Evolutionary conservation across 176 grass and related monocot species (phyloP).

Genomic region (Oropetium thomaeum): DNA sequence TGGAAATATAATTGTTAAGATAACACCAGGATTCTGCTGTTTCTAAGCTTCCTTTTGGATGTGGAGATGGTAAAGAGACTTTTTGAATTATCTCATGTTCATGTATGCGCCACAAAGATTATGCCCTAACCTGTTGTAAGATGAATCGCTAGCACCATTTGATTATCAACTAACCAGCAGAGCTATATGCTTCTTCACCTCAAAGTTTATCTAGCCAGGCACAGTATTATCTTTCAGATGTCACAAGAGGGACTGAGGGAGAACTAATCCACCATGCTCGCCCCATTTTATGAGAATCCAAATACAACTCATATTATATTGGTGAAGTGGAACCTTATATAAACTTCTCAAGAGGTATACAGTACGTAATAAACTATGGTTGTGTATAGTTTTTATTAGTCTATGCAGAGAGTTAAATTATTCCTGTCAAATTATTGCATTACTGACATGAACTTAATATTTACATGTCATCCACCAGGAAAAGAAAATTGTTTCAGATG

Average conservation of each 20-base stretch:
- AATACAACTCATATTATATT: background rate
- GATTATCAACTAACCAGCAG: background rate
- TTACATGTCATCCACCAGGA: constrained; percentile 13
- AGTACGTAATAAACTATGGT: background rate
- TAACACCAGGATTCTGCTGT: background rate
- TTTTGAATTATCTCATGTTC: background rate
- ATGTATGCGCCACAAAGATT: background rate
- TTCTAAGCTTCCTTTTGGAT: background rate
- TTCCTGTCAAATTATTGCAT: background rate
- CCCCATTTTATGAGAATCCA: background rate
- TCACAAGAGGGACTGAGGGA: background rate
- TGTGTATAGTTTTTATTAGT: background rate
- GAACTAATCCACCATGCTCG: background rate
- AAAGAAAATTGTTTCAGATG: constrained; percentile 6
- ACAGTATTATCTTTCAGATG: background rate
- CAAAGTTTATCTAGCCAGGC: background rate
- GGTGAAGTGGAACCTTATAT: background rate
- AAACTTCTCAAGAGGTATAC: background rate
- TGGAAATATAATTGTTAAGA: background rate
- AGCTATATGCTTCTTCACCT: background rate
- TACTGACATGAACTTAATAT: background rate
- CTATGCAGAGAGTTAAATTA: background rate
- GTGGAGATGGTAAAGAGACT: background rate
- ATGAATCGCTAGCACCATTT: background rate
- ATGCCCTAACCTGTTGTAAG: background rate